phyloP scores from a whole-genome alignment of 1,139 yeast genomes.

The Maudiozyma humilis region DNA sequence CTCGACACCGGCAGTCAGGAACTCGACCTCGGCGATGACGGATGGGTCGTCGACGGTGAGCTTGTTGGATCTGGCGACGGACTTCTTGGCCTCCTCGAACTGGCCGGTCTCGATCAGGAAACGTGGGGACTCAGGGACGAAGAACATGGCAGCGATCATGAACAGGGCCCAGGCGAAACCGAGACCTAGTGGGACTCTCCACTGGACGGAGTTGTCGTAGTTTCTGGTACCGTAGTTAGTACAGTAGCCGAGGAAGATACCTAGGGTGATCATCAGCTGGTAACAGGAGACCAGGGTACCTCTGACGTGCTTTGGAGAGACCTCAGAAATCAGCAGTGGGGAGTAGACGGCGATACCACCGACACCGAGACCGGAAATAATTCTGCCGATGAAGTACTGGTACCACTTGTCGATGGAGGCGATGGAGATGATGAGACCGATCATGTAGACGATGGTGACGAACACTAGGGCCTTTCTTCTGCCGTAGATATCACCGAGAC shows the following conservation, averaged over 20 bases:
- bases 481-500: constrained; percentile 7
- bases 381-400: no score
- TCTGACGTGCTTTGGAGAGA: constrained; percentile 50
- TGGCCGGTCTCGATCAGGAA: constrained; percentile 12
- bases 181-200: constrained; percentile 14
- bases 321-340: constrained; percentile 58
- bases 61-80: constrained; percentile 11
- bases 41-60: constrained; percentile 43
- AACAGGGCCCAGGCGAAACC: constrained; percentile 14
- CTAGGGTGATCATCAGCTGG: constrained; percentile 13
- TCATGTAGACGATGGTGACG: constrained; percentile 36
- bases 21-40: constrained; percentile 49
- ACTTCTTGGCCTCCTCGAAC: constrained; percentile 12
- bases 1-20: constrained; percentile 41
- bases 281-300: constrained; percentile 10
- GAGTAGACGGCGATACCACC: constrained; percentile 54
- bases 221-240: constrained; percentile 10
- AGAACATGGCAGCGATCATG: no score
- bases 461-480: constrained; percentile 38
- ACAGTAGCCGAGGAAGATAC: constrained; percentile 14
- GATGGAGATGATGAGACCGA: constrained; percentile 54
- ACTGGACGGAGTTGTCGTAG: constrained; percentile 10
- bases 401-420: no score
- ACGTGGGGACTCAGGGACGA: constrained; percentile 15
- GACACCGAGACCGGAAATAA: constrained; percentile 12